Conservation (phyloP, 2,329 filamentous ascomycete genomes). For the Pseudogymnoascus sp. region DNA sequence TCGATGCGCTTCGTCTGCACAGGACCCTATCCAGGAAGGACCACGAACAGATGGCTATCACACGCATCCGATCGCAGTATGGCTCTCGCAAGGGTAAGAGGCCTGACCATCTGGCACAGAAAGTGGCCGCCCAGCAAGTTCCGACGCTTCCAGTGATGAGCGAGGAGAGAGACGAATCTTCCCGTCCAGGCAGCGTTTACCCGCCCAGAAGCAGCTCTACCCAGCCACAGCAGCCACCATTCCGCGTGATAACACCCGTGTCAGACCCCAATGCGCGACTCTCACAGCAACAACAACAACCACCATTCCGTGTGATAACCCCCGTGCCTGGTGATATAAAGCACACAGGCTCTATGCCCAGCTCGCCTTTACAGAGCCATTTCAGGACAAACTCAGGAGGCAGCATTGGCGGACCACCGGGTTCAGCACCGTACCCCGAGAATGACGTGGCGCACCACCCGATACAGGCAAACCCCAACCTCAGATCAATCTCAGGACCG, state of each 20-base stretch:
- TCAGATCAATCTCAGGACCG: slow-evolving; percentile 42
- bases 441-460: slow-evolving; percentile 34
- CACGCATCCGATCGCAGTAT: slow-evolving; percentile 74
- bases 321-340: not conserved
- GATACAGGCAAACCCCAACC: slow-evolving; percentile 42
- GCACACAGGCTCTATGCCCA: not conserved
- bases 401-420: not conserved
- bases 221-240: slow-evolving; percentile 8
- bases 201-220: slow-evolving; percentile 10
- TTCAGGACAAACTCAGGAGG: not conserved
- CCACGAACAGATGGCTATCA: slow-evolving; percentile 85
- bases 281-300: not conserved
- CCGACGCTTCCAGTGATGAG: slow-evolving; percentile 23
- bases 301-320: not conserved
- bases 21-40: slow-evolving; percentile 82
- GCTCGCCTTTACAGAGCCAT: not conserved
- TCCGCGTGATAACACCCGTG: not conserved
- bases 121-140: slow-evolving; percentile 20
- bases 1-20: slow-evolving; percentile 76
- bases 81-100: slow-evolving; percentile 58
- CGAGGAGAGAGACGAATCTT: slow-evolving; percentile 19
- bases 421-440: slow-evolving; percentile 63
- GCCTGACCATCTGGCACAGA: slow-evolving; percentile 51
- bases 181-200: slow-evolving; percentile 2
- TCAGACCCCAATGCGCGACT: not conserved